Conservation (phyloP, 2,329 filamentous ascomycete genomes). For the Didymella arachidicola region DNA sequence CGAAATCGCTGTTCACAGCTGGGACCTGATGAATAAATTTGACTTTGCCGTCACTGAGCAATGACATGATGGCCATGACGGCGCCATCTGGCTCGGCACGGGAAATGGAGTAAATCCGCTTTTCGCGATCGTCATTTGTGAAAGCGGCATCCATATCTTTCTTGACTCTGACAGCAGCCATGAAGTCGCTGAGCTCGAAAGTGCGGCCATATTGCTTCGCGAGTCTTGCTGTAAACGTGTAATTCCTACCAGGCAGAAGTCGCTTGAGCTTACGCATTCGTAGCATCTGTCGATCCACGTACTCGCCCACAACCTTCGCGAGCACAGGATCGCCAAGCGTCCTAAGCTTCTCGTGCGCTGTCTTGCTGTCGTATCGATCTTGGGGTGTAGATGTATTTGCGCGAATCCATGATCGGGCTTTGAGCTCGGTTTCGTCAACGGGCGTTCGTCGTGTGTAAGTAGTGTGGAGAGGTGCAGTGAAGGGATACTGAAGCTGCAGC, state of each 20-base stretch:
- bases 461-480: constrained; percentile 36
- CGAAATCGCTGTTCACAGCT: constrained; percentile 60
- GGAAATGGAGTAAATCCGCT: constrained; percentile 56
- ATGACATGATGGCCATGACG: constrained; percentile 71
- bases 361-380: constrained; percentile 48
- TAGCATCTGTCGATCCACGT: constrained; percentile 63
- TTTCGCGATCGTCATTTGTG: constrained; percentile 26
- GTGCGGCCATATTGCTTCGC: constrained; percentile 64
- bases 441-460: constrained; percentile 7
- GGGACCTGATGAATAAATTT: constrained; percentile 63
- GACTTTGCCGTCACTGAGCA: constrained; percentile 68
- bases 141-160: constrained; percentile 65
- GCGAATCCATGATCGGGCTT: constrained; percentile 56
- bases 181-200: constrained; percentile 50
- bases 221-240: constrained; percentile 68
- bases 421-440: constrained; percentile 25
- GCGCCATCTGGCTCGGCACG: constrained; percentile 69
- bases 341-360: constrained; percentile 53
- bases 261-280: constrained; percentile 67
- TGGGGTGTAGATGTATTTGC: constrained; percentile 55
- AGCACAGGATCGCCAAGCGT: constrained; percentile 45
- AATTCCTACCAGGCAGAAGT: constrained; percentile 65
- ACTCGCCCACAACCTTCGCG: constrained; percentile 61
- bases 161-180: constrained; percentile 68
- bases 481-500: constrained; percentile 36